These are phyloP conservation scores for Xylaria sp. DNA, from an alignment of 2,329 filamentous ascomycete species.

Conservation along the genomic window DNA sequence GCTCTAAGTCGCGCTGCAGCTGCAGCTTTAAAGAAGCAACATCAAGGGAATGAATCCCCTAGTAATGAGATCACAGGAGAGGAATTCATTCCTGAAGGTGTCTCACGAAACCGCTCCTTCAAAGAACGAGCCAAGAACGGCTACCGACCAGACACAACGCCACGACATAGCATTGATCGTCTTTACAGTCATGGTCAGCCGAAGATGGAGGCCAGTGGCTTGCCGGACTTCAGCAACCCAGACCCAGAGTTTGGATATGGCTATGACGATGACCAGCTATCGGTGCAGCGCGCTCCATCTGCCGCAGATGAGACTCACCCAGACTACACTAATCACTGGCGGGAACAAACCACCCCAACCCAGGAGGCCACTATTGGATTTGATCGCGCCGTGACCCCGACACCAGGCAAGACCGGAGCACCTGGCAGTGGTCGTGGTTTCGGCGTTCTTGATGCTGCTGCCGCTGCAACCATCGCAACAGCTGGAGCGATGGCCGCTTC, in stretches of 20 bases:
- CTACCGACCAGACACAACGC: conserved; percentile 64
- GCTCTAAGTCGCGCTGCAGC: conserved; percentile 63
- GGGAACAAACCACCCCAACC: conserved; percentile 49
- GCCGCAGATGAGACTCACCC: conserved; percentile 71
- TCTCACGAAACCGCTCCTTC: conserved; percentile 71
- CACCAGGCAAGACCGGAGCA: conserved; percentile 43
- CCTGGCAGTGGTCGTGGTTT: conserved; percentile 53
- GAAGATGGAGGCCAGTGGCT: conserved; percentile 73
- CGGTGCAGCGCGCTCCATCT: conserved; percentile 82
- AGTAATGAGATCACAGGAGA: conserved; percentile 50
- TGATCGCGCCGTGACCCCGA: conserved; percentile 48
- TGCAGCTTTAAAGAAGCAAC: conserved; percentile 62
- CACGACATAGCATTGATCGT: conserved; percentile 68
- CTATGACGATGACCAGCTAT: conserved; percentile 57
- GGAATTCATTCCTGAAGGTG: conserved; percentile 60
- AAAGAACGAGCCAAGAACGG: conserved; percentile 71
- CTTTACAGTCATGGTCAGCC: conserved; percentile 62
- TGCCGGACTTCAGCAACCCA: conserved; percentile 75
- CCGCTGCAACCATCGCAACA: conserved; percentile 63
- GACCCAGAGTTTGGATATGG: conserved; percentile 81
- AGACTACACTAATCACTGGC: conserved; percentile 46
- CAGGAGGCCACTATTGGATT: conserved; percentile 46
- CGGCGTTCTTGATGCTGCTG: conserved; percentile 58
- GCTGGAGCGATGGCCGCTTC: conserved; percentile 58
- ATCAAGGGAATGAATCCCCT: conserved; percentile 53